Evolutionary conservation across 2,329 filamentous ascomycete genomes (phyloP), one percentile per base, ranked within the genome.

Genomic region (Alternaria postmessia): DNA sequence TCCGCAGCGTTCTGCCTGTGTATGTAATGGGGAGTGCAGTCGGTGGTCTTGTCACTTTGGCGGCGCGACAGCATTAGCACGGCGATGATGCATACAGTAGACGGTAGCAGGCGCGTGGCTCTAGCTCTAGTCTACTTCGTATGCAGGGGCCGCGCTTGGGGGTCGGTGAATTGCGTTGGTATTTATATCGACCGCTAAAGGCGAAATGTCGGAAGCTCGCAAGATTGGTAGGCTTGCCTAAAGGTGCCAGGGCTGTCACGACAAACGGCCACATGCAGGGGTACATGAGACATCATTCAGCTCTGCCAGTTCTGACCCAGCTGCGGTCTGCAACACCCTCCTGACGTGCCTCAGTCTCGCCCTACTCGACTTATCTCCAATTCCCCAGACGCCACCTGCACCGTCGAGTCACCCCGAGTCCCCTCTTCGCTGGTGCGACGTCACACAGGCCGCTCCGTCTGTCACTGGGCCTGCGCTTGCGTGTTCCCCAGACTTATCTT

Each of bases 401-500:
- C 52, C 59, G 58, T 20, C 60, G 26, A 26, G 28, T 42, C 53
- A 36, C 36, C 53, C 53, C 58, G 48, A 52, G 57, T 63, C 61
- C 43, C 54, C 58, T 46, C 42, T 59, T 42, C 62, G 55, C 28
- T 56, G 48, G 46, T 43, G 48, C 57, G 36, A 47, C 57, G 44
- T 28, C 39, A 51, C 38, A 30, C 20, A 24, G n/a, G 32, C 54
- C 61, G 32, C 41, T 61, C 34, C 34, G 42, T 63, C 34, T 44
- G 47, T 30, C 44, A n/a, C 54, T 34, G 49, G 51, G 41, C 51
- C 63, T 65, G 60, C 61, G 62, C 69, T 62, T 68, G 64, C 68
- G 65, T 66, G 58, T 61, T 68, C 68, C 71, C 63, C 69, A 68
- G 66, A 66, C 65, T 69, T 53, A 61, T 57, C 66, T 67, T 64